Evolutionary conservation across 805 yeast genomes (phyloP).

Genomic region (Lachancea waltii): DNA sequence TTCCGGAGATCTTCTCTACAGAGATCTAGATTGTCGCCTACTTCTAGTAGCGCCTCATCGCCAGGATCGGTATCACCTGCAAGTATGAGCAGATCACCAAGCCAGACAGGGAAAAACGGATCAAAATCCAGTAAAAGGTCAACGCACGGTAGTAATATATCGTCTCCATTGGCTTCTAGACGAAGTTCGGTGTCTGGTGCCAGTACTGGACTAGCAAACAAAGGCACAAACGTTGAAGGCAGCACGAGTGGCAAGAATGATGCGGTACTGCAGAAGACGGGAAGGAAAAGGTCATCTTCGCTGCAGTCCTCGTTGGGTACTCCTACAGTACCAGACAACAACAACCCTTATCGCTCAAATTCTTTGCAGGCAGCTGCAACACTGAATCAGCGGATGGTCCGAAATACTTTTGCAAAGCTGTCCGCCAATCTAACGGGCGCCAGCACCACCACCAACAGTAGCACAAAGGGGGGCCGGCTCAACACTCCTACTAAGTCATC

Average conservation of each 20-base stretch:
- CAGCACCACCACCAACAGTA: background rate
- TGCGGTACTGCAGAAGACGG: background rate
- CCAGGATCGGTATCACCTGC: conserved; percentile 18
- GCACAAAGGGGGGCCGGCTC: background rate
- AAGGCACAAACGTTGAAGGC: conserved; percentile 4
- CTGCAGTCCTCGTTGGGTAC: conserved; percentile 22
- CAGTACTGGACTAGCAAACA: background rate
- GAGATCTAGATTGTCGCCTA: conserved; percentile 11
- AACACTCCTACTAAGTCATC: background rate
- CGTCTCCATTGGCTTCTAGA: conserved; percentile 18
- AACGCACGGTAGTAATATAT: conserved; percentile 1
- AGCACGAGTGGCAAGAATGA: background rate
- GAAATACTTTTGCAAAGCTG: conserved; percentile 17
- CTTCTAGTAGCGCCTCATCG: conserved; percentile 13
- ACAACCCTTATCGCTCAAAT: conserved; percentile 20
- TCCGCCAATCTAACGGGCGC: conserved; percentile 6
- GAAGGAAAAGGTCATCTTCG: conserved; percentile 28
- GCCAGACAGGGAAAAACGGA: conserved; percentile 14
- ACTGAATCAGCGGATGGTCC: conserved; percentile 25
- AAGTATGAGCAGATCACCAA: conserved; percentile 18
- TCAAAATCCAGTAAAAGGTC: conserved; percentile 13
- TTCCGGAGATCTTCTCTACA: conserved; percentile 10
- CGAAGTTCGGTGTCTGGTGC: conserved; percentile 15
- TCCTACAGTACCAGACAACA: background rate
- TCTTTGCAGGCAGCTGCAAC: conserved; percentile 28